A percentile compares a stretch with the other conserved stretches of the same genome.
Evolutionary conservation across 2,329 filamentous ascomycete species (phyloP).

Genomic region (Diaporthe aspalathi): DNA sequence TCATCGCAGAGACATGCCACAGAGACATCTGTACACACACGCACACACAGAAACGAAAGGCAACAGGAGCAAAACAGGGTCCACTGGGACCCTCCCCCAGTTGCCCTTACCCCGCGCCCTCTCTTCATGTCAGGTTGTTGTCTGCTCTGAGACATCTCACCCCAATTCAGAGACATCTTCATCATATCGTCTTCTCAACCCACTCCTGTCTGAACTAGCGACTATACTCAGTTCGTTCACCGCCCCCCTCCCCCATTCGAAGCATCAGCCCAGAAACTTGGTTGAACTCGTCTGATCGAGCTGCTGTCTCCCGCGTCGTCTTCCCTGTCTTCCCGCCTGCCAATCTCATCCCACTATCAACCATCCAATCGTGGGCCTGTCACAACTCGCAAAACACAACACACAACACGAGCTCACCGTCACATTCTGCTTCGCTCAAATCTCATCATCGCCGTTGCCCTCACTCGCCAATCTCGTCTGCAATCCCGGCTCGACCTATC

Average conservation of each 20-base stretch:
- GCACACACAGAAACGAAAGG: background rate
- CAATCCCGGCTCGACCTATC: background rate
- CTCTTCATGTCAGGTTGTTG: background rate
- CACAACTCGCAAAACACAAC: background rate
- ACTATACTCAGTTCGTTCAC: background rate
- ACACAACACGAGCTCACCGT: conserved; percentile 23
- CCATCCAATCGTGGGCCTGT: background rate
- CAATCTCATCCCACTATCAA: background rate
- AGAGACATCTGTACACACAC: too few species aligned
- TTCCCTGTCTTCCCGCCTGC: conserved; percentile 11
- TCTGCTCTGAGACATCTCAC: conserved; percentile 22
- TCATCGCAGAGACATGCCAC: background rate
- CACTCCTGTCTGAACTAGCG: background rate
- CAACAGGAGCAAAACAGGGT: background rate
- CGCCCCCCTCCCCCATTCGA: conserved; percentile 2
- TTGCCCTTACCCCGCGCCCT: background rate
- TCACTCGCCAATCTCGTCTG: conserved; percentile 14
- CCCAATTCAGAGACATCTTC: conserved; percentile 20
- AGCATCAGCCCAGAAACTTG: background rate
- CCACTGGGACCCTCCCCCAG: too few species aligned
- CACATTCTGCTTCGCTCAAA: conserved; percentile 7
- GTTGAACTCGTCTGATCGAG: conserved; percentile 21
- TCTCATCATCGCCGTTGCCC: conserved; percentile 2
- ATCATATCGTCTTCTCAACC: background rate
- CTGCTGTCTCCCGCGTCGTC: conserved; percentile 22